phyloP scores from a whole-genome alignment of 2,329 filamentous ascomycete species.

The Aureobasidium sp. region DNA sequence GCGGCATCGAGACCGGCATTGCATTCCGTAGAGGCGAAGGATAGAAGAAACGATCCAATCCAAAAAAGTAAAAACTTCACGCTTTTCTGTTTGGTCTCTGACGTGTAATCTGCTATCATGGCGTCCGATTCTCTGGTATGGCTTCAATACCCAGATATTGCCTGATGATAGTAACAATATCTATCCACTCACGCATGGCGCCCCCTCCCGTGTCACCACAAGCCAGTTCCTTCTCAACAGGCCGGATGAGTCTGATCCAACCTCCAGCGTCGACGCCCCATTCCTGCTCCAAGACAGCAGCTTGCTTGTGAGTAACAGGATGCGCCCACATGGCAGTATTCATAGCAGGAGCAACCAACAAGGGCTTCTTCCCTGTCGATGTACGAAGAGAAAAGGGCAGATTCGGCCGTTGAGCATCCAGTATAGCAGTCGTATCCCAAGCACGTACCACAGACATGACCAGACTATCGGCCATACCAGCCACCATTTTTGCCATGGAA shows the following conservation, averaged over 20 bases:
- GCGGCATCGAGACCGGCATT: conserved; percentile 15
- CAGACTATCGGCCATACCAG: conserved; percentile 71
- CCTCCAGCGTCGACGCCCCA: conserved; percentile 54
- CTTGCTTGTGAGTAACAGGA: conserved; percentile 68
- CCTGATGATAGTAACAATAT: conserved; percentile 63
- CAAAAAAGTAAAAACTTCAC: conserved; percentile 12
- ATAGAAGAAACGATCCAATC: conserved; percentile 15
- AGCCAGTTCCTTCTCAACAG: conserved; percentile 69
- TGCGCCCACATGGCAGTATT: conserved; percentile 89
- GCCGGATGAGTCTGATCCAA: conserved; percentile 64
- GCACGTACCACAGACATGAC: conserved; percentile 68
- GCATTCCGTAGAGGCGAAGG: conserved; percentile 16
- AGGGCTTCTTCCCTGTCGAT: conserved; percentile 49
- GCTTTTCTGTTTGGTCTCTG: not conserved
- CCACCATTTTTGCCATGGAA: conserved; percentile 72
- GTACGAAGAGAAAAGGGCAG: conserved; percentile 18
- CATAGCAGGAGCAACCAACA: conserved; percentile 76
- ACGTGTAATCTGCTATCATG: not conserved
- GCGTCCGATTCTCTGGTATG: not conserved
- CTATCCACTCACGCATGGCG: conserved; percentile 74
- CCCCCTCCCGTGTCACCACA: conserved; percentile 79
- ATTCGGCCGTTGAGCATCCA: conserved; percentile 39
- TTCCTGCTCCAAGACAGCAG: conserved; percentile 62
- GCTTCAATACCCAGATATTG: conserved; percentile 26
- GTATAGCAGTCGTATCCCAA: conserved; percentile 69